Evolutionary conservation across 345 rosid species (phyloP), one percentile per base, ranked within the genome.

Genomic region (Nasturtium officinale): DNA sequence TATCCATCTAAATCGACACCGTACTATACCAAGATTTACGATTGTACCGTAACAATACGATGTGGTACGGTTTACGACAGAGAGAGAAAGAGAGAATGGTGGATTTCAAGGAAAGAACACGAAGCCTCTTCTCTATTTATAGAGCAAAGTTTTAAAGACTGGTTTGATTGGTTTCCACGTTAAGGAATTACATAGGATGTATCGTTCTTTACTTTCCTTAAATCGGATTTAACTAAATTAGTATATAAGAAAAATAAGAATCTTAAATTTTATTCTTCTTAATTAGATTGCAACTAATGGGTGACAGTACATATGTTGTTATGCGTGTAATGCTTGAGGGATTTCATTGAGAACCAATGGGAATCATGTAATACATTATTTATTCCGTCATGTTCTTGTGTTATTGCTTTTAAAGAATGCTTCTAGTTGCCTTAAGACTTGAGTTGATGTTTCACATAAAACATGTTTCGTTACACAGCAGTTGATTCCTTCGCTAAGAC

Each of bases 81-180:
- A 55, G 18, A 47, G 61, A 20, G 61, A 58, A 5, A 65, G 40
- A 21, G 71, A 21, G 23, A 3, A 15, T 15, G 61, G 5, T 33
- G 51, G 65, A 25, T 35, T 46, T 35, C 4, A 64, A 56, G 54
- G 29, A 23, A 48, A 71, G 71, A 40, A 40, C 33, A 77, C 4
- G 57, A 52, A 30, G 48, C 40, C 63, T 55, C 35, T 46, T 62
- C 53, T 62, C 53, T 77, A 63, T 71, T 65, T 77, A 77, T 77
- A 77, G 51, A 20, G 67, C 20, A 10, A 23, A 3, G 5, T 18
- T 16, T 8, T 50, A 50, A 65, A 66, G 53, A 76, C 79, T 65
- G 75, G 79, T 76, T 76, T 55, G 79, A 75, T 62, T 45, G 58
- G 70, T 76, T 69, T 76, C 70, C 75, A 45, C 65, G 61, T 69